Base-by-base conservation (phyloP, 805 yeast species). In the Barnettozyma californica region DNA sequence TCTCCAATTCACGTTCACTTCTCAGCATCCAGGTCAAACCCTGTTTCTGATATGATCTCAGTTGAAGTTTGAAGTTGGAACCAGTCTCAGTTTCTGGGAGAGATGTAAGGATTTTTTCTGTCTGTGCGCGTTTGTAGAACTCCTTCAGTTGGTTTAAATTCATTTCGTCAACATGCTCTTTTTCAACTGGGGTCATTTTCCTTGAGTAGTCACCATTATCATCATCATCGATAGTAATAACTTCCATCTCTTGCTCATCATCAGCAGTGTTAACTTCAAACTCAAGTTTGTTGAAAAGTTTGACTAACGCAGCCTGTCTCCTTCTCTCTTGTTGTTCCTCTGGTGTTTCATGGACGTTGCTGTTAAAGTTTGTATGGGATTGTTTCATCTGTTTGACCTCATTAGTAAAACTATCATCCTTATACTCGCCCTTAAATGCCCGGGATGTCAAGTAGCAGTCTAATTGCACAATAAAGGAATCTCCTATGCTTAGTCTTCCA, bases 21-120 rank as follows among this genome's bases (percentile, higher is more conserved):
- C 81, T 75, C n/a, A 89, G 66, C 92, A 90, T 84, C 97, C 97
- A 90, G 1, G 91, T 80, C 27, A 89, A 67, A 0, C 95, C 96
- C 57, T 84, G 88, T 52, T 78, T 82, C 65, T 92, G 98, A 63
- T 92, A 92, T 1, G 81, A 77, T 48, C 96, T 70, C 44, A 92
- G 67, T 1, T 69, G 68, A 44, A 91, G 56, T 9, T 71, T 71
- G 58, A 90, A 85, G 2, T 71, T 57, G 47, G 76, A 75, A 1
- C 59, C 57, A 5, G 70, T 53, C 2, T 81, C 81, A 0, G 85
- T 77, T 51, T 79, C 83, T 2, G 91, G 91, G 5, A 84, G 68
- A 23, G 74, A 69, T 10, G 77, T 75, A 18, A 78, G 57, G 10
- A 75, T 64, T n/a, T 78, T 81, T 2, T 78, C 75, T 9, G 81